Conservation (phyloP, 2,329 filamentous ascomycete genomes). For the Colletotrichum zoysiae region DNA sequence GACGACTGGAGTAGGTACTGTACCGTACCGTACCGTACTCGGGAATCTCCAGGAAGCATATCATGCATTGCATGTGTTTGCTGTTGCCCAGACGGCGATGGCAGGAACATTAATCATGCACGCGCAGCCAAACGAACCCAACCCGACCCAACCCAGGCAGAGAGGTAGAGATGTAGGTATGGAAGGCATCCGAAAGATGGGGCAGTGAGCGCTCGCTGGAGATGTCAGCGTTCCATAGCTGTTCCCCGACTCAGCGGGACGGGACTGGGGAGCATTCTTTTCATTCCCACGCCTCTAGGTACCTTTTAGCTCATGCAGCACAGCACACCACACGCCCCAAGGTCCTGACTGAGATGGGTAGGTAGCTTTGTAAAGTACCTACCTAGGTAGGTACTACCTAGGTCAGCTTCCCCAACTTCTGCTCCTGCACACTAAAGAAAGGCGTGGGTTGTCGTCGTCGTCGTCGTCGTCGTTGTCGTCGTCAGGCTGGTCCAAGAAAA, state of each 20-base stretch:
- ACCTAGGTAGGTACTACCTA: too few species aligned
- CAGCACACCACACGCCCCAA: constrained; percentile 32
- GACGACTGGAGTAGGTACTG: background rate
- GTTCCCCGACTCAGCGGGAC: constrained; percentile 7
- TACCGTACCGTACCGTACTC: background rate
- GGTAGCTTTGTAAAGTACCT: background rate
- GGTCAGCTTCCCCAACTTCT: constrained; percentile 22
- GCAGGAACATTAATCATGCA: background rate
- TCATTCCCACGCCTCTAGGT: constrained; percentile 40
- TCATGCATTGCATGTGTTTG: background rate
- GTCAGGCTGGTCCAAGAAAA: constrained; percentile 1
- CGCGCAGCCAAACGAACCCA: too few species aligned
- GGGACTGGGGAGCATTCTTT: constrained; percentile 9
- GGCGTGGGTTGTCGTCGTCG: background rate
- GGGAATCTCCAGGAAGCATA: background rate
- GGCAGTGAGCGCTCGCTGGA: background rate
- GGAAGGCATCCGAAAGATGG: background rate
- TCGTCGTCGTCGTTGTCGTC: background rate
- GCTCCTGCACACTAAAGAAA: background rate
- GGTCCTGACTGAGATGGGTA: background rate
- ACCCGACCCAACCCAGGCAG: background rate
- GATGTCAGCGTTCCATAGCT: background rate
- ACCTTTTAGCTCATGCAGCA: constrained; percentile 20
- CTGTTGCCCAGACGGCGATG: background rate
- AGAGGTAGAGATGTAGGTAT: too few species aligned